Conservation (phyloP, 768 basidiomycete species). For the Candolleomyces eurysporus region DNA sequence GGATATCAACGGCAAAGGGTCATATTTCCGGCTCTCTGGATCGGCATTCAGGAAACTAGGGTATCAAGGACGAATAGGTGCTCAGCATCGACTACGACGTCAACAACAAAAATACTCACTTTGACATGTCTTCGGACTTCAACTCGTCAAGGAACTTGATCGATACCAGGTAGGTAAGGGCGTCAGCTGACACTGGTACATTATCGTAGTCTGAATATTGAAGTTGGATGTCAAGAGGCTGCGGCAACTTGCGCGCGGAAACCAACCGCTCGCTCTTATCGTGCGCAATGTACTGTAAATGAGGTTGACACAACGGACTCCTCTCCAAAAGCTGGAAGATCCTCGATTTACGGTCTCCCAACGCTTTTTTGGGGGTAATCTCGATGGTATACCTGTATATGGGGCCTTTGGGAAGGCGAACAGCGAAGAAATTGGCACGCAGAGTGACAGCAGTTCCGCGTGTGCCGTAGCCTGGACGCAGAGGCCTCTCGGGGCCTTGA, state of each 20-base stretch:
- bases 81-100: not conserved
- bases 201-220: slow-evolving; percentile 40
- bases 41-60: slow-evolving; percentile 49
- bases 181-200: slow-evolving; percentile 24
- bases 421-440: slow-evolving; percentile 60
- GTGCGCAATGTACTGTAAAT: slow-evolving; percentile 46
- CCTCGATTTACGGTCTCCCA: slow-evolving; percentile 42
- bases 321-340: slow-evolving; percentile 54
- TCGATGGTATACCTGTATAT: slow-evolving; percentile 55
- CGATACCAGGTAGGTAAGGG: slow-evolving; percentile 36
- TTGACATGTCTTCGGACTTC: slow-evolving; percentile 24
- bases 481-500: slow-evolving; percentile 31
- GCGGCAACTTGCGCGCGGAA: slow-evolving; percentile 40
- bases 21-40: slow-evolving; percentile 36
- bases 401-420: slow-evolving; percentile 40
- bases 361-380: slow-evolving; percentile 42
- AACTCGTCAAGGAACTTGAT: slow-evolving; percentile 39
- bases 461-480: slow-evolving; percentile 55
- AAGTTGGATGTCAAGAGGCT: slow-evolving; percentile 37
- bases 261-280: slow-evolving; percentile 44
- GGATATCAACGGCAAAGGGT: slow-evolving; percentile 46
- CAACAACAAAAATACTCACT: slow-evolving; percentile 21
- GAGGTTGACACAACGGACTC: slow-evolving; percentile 30
- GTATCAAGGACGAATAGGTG: not conserved
- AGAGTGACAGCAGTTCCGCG: slow-evolving; percentile 43